phyloP scores from a whole-genome alignment of 345 rosid species.

The Gossypium arboreum region DNA sequence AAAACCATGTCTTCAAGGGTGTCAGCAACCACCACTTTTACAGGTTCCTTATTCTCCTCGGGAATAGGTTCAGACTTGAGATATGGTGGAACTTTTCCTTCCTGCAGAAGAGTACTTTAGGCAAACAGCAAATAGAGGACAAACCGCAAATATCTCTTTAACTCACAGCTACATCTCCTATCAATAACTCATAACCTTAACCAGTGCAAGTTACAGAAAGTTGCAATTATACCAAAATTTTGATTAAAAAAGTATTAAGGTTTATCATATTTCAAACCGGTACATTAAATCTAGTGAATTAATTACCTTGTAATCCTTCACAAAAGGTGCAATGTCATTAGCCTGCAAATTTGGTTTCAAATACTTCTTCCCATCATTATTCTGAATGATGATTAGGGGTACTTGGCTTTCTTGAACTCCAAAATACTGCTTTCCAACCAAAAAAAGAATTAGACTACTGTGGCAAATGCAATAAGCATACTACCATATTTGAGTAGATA shows the following conservation, averaged over 20 bases:
- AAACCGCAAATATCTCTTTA: neutral
- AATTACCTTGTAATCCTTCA: slow-evolving; percentile 77
- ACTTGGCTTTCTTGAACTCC: slow-evolving; percentile 80
- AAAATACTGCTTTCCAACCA: slow-evolving; percentile 64
- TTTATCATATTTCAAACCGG: neutral
- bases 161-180: neutral
- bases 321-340: slow-evolving; percentile 74
- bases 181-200: neutral
- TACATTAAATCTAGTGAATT: slow-evolving; percentile 10
- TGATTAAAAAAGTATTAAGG: neutral
- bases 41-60: slow-evolving; percentile 73
- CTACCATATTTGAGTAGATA: slow-evolving; percentile 3
- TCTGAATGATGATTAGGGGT: slow-evolving; percentile 74
- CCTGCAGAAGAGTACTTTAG: slow-evolving; percentile 44
- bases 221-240: neutral
- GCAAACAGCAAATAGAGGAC: slow-evolving; percentile 1
- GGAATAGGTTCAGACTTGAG: slow-evolving; percentile 92
- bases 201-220: neutral
- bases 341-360: slow-evolving; percentile 62
- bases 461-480: slow-evolving; percentile 7
- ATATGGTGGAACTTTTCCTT: slow-evolving; percentile 61
- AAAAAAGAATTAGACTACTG: neutral
- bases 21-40: slow-evolving; percentile 92
- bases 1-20: slow-evolving; percentile 64
- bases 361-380: slow-evolving; percentile 66